Base-by-base conservation (phyloP, 768 basidiomycete genomes). In the Tulasnella sp. region DNA sequence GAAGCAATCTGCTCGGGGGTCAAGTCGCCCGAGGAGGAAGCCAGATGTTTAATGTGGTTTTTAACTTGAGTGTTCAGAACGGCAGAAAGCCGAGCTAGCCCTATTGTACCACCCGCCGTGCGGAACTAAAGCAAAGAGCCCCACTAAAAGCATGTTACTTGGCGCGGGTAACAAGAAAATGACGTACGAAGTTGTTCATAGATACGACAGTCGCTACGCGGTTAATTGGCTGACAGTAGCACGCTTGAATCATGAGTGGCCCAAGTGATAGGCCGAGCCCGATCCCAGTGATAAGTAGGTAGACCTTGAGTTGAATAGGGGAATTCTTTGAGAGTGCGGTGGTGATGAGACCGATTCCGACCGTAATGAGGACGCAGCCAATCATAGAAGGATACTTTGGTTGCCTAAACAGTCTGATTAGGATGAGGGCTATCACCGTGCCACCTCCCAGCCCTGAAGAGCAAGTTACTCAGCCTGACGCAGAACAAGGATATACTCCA, bases 31-130 rank as follows among this genome's bases (percentile, higher is more conserved):
- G 74, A 81, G 45, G 45, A 81, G 45, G 45, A 49, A 49, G 19
- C 45, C 5, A 49, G 79, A 38, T 79, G 67, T 17, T 78, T 37
- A 76, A 88, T 80, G 71, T 82, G 82, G 29, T 79, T 34, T 37
- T 81, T 80, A 36, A 86, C 87, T 80, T 84, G 86, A 38, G 83
- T 81, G 77, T 84, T 84, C 72, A 88, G 83, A 31, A 88, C 82
- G 9, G 88, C 85, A 54, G 84, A 83, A 71, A 87, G 87, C 78
- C 88, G 88, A 0, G 88, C 87, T 49, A 88, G 84, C 25, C 88
- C 87, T 42, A 87, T 79, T 0, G 87, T 88, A 9, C 88, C 88
- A 25, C 88, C 88, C 49, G 87, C 81, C 0, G 85, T 80, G 22
- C 85, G 84, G 81, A 85, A 86, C 86, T 88, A 36, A 29, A 70